Percentiles rank a stretch among this genome's conserved stretches.
phyloP scores from a whole-genome alignment of 257 asterid species.

The Nicotiana paniculata region DNA sequence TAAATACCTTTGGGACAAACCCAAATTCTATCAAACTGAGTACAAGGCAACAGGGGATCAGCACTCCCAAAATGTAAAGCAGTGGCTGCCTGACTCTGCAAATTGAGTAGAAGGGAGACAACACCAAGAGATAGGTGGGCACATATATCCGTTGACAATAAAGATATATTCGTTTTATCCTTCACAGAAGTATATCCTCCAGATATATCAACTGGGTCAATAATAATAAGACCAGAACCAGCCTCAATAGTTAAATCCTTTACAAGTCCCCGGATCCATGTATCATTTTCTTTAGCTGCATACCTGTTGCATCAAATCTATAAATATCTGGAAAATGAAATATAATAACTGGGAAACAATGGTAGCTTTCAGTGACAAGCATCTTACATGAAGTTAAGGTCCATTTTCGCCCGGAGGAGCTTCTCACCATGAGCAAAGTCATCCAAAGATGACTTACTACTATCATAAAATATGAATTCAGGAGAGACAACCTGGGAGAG shows the following conservation, averaged over 20 bases:
- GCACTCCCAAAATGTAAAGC: constrained; percentile 89
- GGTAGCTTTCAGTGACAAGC: constrained; percentile 10
- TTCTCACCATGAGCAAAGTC: constrained; percentile 84
- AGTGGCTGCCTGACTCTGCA: constrained; percentile 78
- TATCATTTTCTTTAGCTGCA: constrained; percentile 92
- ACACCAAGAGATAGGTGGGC: constrained; percentile 90
- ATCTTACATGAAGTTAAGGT: constrained; percentile 91
- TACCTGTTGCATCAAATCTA: constrained; percentile 47
- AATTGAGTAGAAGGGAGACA: constrained; percentile 82
- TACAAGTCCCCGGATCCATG: constrained; percentile 84
- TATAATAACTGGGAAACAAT: neutral
- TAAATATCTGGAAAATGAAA: neutral
- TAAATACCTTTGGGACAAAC: constrained; percentile 80
- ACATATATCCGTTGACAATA: constrained; percentile 74
- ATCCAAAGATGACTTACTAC: constrained; percentile 76
- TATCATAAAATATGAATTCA: constrained; percentile 92
- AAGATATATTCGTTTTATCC: constrained; percentile 78
- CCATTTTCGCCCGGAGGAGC: constrained; percentile 97
- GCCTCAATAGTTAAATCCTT: constrained; percentile 92
- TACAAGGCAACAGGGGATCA: constrained; percentile 83
- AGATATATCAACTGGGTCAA: constrained; percentile 95
- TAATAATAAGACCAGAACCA: constrained; percentile 94
- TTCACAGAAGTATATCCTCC: constrained; percentile 94
- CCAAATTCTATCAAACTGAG: constrained; percentile 86
- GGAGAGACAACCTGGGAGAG: constrained; percentile 83